Evolutionary conservation across 108 stramenopile species (phyloP).

Genomic region (Nitzschia palea): DNA sequence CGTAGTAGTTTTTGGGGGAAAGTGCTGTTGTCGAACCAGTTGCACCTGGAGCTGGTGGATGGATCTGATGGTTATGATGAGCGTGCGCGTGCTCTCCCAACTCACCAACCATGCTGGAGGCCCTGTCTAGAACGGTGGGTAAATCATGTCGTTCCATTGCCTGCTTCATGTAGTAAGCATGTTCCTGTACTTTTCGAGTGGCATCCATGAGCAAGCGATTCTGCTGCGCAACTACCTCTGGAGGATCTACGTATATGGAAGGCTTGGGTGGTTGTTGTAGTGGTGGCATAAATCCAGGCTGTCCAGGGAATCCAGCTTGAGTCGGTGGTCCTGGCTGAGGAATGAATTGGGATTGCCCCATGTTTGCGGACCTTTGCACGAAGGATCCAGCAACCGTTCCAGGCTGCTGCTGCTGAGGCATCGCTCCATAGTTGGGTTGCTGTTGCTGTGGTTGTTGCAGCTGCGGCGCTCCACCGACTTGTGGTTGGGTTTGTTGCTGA

Average conservation of each 20-base stretch:
- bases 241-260: slow-evolving; percentile 30
- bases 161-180: slow-evolving; percentile 77
- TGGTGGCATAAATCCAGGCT: slow-evolving; percentile 1
- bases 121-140: slow-evolving; percentile 72
- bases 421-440: neutral
- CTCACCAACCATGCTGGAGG: slow-evolving; percentile 92
- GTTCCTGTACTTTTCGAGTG: slow-evolving; percentile 67
- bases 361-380: slow-evolving; percentile 14
- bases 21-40: slow-evolving; percentile 63
- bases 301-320: slow-evolving; percentile 9
- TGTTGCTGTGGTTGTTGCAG: slow-evolving; percentile 5
- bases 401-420: slow-evolving; percentile 14
- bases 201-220: slow-evolving; percentile 54
- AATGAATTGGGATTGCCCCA: slow-evolving; percentile 22
- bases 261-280: slow-evolving; percentile 22
- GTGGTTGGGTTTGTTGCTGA: slow-evolving; percentile 11
- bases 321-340: neutral
- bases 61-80: slow-evolving; percentile 41
- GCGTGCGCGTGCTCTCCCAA: slow-evolving; percentile 82
- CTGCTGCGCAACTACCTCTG: slow-evolving; percentile 48
- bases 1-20: slow-evolving; percentile 97
- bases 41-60: slow-evolving; percentile 31
- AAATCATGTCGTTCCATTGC: slow-evolving; percentile 83
- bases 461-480: neutral
- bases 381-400: slow-evolving; percentile 4